Evolutionary conservation across 1,284 basidiomycete genomes (phyloP).

Genomic region (Cryptococcus deneoformans): DNA sequence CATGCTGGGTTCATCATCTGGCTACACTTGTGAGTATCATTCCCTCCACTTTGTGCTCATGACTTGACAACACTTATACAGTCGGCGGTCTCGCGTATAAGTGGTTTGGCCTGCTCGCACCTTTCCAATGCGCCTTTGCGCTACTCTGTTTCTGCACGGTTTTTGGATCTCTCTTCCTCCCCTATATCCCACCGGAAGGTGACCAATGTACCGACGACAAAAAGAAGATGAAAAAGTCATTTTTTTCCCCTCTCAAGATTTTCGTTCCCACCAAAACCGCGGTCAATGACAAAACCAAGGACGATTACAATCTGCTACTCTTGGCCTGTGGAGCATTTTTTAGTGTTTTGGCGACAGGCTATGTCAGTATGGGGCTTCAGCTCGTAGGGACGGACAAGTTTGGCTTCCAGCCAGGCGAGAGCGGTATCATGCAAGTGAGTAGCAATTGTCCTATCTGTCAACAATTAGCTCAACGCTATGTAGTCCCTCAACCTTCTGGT

Average conservation of each 20-base stretch:
- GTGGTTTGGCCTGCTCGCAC: constrained; percentile 31
- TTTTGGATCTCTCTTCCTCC: constrained; percentile 42
- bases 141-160: constrained; percentile 41
- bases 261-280: constrained; percentile 32
- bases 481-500: constrained; percentile 31
- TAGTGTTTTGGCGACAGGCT: constrained; percentile 44
- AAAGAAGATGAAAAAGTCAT: constrained; percentile 18
- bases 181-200: constrained; percentile 36
- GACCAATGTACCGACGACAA: neutral
- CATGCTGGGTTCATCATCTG: constrained; percentile 34
- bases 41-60: neutral
- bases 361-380: constrained; percentile 44
- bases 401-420: constrained; percentile 35
- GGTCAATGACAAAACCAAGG: constrained; percentile 5
- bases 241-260: constrained; percentile 41
- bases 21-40: constrained; percentile 25
- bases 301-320: constrained; percentile 38
- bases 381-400: constrained; percentile 40
- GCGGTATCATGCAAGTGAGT: constrained; percentile 39
- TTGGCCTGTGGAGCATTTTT: constrained; percentile 42
- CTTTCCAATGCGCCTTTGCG: constrained; percentile 41
- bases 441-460: neutral
- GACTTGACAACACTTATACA: neutral
- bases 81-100: constrained; percentile 38
- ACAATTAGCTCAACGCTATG: neutral